Conservation (phyloP, 2,329 filamentous ascomycete genomes). For the Blastomyces parvus region DNA sequence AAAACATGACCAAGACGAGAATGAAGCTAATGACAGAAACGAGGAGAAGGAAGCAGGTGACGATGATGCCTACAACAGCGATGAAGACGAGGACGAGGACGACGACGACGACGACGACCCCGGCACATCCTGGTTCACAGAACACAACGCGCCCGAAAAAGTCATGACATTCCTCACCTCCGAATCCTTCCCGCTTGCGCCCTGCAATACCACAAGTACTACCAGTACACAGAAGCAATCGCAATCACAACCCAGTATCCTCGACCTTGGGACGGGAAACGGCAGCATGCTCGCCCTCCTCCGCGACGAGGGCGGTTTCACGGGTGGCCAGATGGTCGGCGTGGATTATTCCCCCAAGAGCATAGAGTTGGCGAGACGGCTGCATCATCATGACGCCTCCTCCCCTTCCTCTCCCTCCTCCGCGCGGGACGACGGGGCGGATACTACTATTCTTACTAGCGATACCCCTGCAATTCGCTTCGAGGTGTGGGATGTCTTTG, state of each 20-base stretch:
- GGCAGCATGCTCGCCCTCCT: constrained; percentile 83
- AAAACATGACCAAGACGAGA: not conserved
- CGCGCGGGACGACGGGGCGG: constrained; percentile 53
- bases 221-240: constrained; percentile 17
- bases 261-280: constrained; percentile 92
- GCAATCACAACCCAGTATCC: constrained; percentile 39
- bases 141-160: constrained; percentile 77
- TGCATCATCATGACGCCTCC: constrained; percentile 41
- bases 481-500: constrained; percentile 56
- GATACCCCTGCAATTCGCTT: constrained; percentile 44
- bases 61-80: constrained; percentile 30
- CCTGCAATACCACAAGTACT: constrained; percentile 29
- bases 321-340: constrained; percentile 59
- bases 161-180: constrained; percentile 59
- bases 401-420: too few species aligned
- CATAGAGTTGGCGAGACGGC: constrained; percentile 60
- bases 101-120: constrained; percentile 62
- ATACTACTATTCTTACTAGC: constrained; percentile 47
- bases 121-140: constrained; percentile 93
- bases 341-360: constrained; percentile 78
- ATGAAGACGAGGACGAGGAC: constrained; percentile 39
- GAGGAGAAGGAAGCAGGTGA: constrained; percentile 16
- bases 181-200: constrained; percentile 37
- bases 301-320: constrained; percentile 54
- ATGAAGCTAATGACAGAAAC: constrained; percentile 6